Conservation (phyloP, 768 basidiomycete species). For the Xerocomellus amylosporus region DNA sequence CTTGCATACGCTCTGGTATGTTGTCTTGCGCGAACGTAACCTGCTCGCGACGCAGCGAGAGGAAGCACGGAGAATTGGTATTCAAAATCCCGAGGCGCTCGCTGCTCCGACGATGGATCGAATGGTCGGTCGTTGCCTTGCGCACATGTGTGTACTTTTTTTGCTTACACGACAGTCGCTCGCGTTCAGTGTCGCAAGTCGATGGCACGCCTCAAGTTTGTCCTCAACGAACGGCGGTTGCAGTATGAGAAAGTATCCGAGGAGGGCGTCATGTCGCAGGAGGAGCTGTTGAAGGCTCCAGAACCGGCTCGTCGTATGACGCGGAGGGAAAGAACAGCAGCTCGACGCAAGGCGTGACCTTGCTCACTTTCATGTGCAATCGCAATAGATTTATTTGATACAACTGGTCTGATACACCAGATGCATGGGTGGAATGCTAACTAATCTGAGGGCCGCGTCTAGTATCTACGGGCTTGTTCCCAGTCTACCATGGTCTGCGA, state of each 20-base stretch:
- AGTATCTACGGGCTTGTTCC: conserved; percentile 41
- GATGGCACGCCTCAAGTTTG: conserved; percentile 94
- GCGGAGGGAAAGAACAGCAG: conserved; percentile 18
- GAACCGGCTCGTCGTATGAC: conserved; percentile 18
- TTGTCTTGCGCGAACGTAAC: conserved; percentile 85
- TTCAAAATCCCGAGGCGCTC: conserved; percentile 30
- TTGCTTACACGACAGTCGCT: conserved; percentile 4
- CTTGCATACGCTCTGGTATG: conserved; percentile 93
- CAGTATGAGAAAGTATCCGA: conserved; percentile 55
- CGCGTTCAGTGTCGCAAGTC: conserved; percentile 78
- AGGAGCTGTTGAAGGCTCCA: conserved; percentile 13
- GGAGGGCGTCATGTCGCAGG: conserved; percentile 20
- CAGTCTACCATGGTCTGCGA: conserved; percentile 69
- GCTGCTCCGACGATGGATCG: conserved; percentile 36
- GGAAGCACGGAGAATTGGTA: conserved; percentile 65
- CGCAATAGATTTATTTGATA: conserved; percentile 13
- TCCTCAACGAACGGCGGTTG: conserved; percentile 85
- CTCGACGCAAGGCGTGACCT: conserved; percentile 16
- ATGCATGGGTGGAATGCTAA: conserved; percentile 11
- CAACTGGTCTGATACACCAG: not conserved
- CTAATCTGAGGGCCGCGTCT: no score
- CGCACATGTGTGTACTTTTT: not conserved
- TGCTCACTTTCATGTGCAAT: not conserved
- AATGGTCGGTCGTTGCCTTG: conserved; percentile 38
- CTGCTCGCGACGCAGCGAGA: conserved; percentile 84